Evolutionary conservation across 2,329 filamentous ascomycete species (phyloP).

Genomic region (Phaeosphaeria sp.): DNA sequence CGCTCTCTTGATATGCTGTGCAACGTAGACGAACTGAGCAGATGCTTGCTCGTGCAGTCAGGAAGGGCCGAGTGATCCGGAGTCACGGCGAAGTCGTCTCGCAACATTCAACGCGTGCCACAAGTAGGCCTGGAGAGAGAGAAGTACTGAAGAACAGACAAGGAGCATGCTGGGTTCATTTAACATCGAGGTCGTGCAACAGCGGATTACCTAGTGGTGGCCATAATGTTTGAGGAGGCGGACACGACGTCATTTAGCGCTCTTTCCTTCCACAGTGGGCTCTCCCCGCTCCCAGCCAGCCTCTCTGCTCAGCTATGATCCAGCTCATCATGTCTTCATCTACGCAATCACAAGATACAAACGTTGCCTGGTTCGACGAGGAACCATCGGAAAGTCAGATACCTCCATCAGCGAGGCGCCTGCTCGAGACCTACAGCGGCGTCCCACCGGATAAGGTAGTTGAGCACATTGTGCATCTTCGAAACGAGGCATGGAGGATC

Average conservation of each 20-base stretch:
- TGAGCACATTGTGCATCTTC: slow-evolving; percentile 38
- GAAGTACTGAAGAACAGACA: not conserved
- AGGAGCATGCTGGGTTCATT: not conserved
- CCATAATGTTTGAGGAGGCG: no score
- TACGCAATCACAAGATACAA: not conserved
- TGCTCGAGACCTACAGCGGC: slow-evolving; percentile 47
- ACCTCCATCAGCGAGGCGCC: slow-evolving; percentile 29
- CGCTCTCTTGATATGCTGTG: not conserved
- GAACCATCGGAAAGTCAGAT: slow-evolving; percentile 29
- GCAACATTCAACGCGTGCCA: not conserved
- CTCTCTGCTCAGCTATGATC: not conserved
- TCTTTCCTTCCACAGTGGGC: not conserved
- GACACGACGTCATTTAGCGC: not conserved
- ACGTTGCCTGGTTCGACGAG: slow-evolving; percentile 35
- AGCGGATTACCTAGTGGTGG: no score
- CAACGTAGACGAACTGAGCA: not conserved
- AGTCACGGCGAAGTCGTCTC: not conserved
- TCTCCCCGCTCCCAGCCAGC: not conserved
- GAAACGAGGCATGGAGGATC: slow-evolving; percentile 33
- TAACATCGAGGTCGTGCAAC: not conserved
- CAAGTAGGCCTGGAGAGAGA: not conserved
- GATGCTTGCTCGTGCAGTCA: not conserved
- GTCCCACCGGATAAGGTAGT: slow-evolving; percentile 41
- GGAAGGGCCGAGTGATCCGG: not conserved
- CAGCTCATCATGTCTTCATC: slow-evolving; percentile 5